Conservation (phyloP, 1,284 basidiomycete genomes). For the Rhizopogon parksii region DNA sequence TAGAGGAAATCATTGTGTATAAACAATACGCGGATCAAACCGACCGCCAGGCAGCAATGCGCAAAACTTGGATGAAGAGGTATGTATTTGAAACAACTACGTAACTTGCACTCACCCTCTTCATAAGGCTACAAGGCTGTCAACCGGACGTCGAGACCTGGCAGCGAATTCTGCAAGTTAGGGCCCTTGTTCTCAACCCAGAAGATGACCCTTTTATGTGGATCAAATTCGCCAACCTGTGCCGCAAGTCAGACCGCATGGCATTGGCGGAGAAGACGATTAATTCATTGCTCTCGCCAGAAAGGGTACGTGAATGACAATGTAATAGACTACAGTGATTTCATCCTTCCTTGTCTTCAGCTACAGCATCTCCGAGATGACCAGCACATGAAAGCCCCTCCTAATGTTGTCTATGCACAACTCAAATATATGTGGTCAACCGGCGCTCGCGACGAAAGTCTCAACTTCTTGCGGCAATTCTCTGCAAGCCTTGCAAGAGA, state of each 20-base stretch:
- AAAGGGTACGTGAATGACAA: conserved; percentile 39
- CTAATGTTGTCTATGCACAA: conserved; percentile 95
- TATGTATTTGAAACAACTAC: conserved; percentile 20
- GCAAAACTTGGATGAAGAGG: conserved; percentile 95
- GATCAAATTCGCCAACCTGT: conserved; percentile 91
- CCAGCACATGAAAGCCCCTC: conserved; percentile 75
- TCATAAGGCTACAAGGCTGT: conserved; percentile 80
- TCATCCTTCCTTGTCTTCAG: conserved; percentile 15
- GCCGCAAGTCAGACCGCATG: conserved; percentile 81
- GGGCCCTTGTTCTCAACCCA: conserved; percentile 89
- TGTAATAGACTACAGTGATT: conserved; percentile 11
- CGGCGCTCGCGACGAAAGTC: conserved; percentile 71
- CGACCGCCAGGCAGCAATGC: conserved; percentile 80
- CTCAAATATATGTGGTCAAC: conserved; percentile 96
- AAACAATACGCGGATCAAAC: conserved; percentile 94
- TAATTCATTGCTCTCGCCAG: conserved; percentile 77
- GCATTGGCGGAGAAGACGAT: conserved; percentile 95
- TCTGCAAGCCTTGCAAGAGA: conserved; percentile 73
- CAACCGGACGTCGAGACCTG: conserved; percentile 99
- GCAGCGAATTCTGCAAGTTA: conserved; percentile 96
- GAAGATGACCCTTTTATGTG: conserved; percentile 96
- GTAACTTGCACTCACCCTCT: background rate
- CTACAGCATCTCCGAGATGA: conserved; percentile 37
- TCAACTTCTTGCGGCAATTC: conserved; percentile 85
- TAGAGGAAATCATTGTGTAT: conserved; percentile 97